Base-by-base conservation (phyloP, 495 filamentous ascomycete genomes). In the Trichoderma asperelloides region DNA sequence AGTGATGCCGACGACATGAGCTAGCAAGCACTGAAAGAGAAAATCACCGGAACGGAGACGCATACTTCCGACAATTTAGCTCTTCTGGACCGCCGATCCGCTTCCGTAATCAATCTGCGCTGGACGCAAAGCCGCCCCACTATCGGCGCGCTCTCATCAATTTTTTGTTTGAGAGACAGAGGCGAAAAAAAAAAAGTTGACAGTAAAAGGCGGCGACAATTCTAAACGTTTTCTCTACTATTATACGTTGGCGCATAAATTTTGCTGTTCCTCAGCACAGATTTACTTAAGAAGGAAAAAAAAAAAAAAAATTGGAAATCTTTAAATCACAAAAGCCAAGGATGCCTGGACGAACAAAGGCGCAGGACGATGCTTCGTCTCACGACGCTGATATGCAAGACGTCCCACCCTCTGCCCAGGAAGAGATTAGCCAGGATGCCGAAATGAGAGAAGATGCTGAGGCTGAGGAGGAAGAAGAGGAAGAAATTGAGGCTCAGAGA, bases 351-450 rank as follows among this genome's bases (percentile, higher is more conserved):
- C 69, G 73, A 67, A 73, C 74, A 27, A 78, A 69, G 69, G 60
- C 23, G 33, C 67, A n/a, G 15, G 23, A 64, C 33, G 69, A 69
- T 30, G 55, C 67, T 21, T 12, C 55, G 40, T 68, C 49, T 21
- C 71, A 73, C n/a, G 81, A 84, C 68, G 70, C 77, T 7, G 80
- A 79, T 66, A 91, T 89, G 87, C 76, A 83, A 27, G 81, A 85
- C 66, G 76, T 74, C 62, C 78, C 81, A 16, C 72, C 77, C 6
- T 78, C 76, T 66, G 73, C 77, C 63, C 74, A 80, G 67, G 71
- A 71, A 21, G 73, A 70, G 25, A 16, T 60, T 25, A 27, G 28
- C 25, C 55, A 60, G 64, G 79, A 83, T 68, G 79, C 74, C 3
- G 76, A 75, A 65, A 62, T 73, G 64, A 71, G 78, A 62, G 78